These are phyloP conservation scores for Paramecium octaurelia DNA, from an alignment of 73 alveolate species.

Conservation along the genomic window DNA sequence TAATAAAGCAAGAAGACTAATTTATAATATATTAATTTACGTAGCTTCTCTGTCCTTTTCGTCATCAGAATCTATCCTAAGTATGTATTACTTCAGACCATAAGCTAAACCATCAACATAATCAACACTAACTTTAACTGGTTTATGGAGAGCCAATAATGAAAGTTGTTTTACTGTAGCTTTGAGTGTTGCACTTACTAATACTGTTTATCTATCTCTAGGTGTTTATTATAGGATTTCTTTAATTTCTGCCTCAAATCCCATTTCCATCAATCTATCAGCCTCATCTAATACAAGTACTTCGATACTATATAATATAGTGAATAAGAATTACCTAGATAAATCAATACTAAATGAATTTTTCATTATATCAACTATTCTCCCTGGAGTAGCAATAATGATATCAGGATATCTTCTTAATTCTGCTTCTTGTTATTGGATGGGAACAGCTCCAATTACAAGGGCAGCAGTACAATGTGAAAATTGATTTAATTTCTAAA, in stretches of 20 bases:
- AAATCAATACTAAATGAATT: conserved; percentile 56
- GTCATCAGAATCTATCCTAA: conserved; percentile 25
- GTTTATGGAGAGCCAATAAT: conserved; percentile 81
- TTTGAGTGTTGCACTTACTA: conserved; percentile 97
- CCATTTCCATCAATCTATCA: conserved; percentile 96
- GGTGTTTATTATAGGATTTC: conserved; percentile 83
- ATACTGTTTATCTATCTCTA: conserved; percentile 92
- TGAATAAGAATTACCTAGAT: conserved; percentile 66
- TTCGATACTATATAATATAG: conserved; percentile 68
- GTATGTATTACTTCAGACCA: conserved; percentile 45
- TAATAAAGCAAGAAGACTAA: conserved; percentile 61
- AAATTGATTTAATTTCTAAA: conserved; percentile 79
- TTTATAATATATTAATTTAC: neutral
- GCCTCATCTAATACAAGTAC: conserved; percentile 97
- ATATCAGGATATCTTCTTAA: conserved; percentile 90
- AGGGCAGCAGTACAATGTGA: conserved; percentile 75
- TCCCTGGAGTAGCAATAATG: conserved; percentile 96
- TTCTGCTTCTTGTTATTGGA: conserved; percentile 83
- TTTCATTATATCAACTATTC: conserved; percentile 81
- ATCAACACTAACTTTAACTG: conserved; percentile 83
- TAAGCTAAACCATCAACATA: conserved; percentile 41
- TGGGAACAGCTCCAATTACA: conserved; percentile 88
- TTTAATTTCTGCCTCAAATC: conserved; percentile 88
- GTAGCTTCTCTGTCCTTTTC: conserved; percentile 53
- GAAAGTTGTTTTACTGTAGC: conserved; percentile 88